Evolutionary conservation across 768 basidiomycete species (phyloP).

Genomic region (Tylopilus intermedius): DNA sequence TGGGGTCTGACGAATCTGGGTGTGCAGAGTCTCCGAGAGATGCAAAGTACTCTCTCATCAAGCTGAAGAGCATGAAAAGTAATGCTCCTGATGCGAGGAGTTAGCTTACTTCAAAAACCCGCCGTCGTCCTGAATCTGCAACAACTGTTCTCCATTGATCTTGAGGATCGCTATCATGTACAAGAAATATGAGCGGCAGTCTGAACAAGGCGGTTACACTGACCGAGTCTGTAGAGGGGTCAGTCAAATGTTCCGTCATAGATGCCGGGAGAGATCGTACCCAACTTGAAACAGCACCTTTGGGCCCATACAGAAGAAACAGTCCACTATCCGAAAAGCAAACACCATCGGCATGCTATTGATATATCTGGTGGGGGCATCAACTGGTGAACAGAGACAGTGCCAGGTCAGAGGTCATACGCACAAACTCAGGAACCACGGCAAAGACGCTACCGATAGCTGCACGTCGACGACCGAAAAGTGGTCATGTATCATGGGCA

Average conservation of each 20-base stretch:
- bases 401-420: conserved; percentile 34
- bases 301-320: conserved; percentile 98
- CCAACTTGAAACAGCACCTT: conserved; percentile 99
- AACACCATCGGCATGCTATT: conserved; percentile 98
- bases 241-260: conserved; percentile 2
- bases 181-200: conserved; percentile 9
- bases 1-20: conserved; percentile 81
- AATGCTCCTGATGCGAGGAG: not conserved
- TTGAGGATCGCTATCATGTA: conserved; percentile 79
- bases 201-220: conserved; percentile 22
- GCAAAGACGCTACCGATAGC: conserved; percentile 91
- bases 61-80: conserved; percentile 37
- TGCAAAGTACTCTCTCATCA: conserved; percentile 94
- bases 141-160: conserved; percentile 89
- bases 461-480: conserved; percentile 91
- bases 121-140: conserved; percentile 95
- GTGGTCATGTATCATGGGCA: conserved; percentile 93
- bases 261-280: conserved; percentile 36
- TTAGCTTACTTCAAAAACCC: conserved; percentile 81
- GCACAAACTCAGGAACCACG: conserved; percentile 96
- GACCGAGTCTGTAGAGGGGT: conserved; percentile 47
- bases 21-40: conserved; percentile 93
- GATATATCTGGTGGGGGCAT: conserved; percentile 53
- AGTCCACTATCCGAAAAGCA: conserved; percentile 95
- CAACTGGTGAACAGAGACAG: not conserved